A percentile compares a stretch with the other conserved stretches of the same genome.
Conservation (phyloP, 1,139 yeast species). For the Pichia sp. region DNA sequence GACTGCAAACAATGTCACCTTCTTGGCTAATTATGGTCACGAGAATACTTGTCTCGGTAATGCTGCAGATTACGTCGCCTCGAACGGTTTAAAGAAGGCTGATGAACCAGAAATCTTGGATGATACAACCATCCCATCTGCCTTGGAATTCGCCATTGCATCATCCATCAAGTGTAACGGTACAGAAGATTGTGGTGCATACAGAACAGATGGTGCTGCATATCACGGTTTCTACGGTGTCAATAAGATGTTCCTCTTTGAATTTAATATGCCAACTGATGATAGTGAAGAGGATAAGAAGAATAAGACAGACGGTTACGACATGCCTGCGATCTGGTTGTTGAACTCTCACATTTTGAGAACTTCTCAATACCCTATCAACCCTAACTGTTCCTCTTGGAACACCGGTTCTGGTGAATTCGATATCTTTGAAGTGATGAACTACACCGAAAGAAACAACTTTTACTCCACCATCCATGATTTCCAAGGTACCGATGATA, state of each 20-base stretch:
- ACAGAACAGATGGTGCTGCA: constrained; percentile 67
- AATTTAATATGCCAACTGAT: constrained; percentile 53
- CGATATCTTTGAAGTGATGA: constrained; percentile 66
- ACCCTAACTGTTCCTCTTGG: constrained; percentile 68
- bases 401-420: constrained; percentile 74
- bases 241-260: constrained; percentile 63
- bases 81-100: constrained; percentile 39
- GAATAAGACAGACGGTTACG: constrained; percentile 37
- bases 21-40: constrained; percentile 46
- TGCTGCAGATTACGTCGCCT: constrained; percentile 47
- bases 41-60: constrained; percentile 55
- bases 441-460: constrained; percentile 43
- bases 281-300: constrained; percentile 26
- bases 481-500: constrained; percentile 59
- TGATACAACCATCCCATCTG: constrained; percentile 43
- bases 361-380: constrained; percentile 65
- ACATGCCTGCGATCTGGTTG: constrained; percentile 78
- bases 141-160: constrained; percentile 54
- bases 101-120: constrained; percentile 42
- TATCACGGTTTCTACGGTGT: constrained; percentile 64
- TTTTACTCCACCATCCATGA: constrained; percentile 65
- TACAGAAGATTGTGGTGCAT: constrained; percentile 59
- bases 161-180: constrained; percentile 49
- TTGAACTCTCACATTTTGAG: constrained; percentile 73
- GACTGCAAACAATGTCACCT: constrained; percentile 52